These are phyloP conservation scores for Fusarium poae DNA, from an alignment of 2,329 filamentous ascomycete genomes.

Conservation along the genomic window DNA sequence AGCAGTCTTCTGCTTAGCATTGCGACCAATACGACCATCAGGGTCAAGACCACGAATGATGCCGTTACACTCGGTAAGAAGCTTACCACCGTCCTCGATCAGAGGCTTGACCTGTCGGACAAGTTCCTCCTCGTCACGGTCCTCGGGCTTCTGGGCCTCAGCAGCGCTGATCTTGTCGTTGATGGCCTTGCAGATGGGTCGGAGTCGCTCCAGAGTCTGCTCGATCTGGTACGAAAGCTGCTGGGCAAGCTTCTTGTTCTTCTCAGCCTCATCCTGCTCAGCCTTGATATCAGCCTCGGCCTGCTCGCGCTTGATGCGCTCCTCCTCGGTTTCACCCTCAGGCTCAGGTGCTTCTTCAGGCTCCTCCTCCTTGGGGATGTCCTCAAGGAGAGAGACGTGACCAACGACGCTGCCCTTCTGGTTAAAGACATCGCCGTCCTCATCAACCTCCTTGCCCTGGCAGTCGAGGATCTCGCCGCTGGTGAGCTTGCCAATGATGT, in stretches of 20 bases:
- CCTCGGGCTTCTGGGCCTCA: constrained; percentile 84
- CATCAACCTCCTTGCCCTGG: constrained; percentile 76
- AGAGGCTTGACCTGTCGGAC: constrained; percentile 89
- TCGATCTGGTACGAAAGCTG: constrained; percentile 80
- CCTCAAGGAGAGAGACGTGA: constrained; percentile 75
- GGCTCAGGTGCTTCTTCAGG: constrained; percentile 55
- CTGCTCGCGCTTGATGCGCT: constrained; percentile 52
- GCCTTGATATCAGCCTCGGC: constrained; percentile 60
- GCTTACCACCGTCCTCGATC: constrained; percentile 85
- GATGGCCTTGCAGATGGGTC: constrained; percentile 88
- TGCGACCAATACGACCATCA: constrained; percentile 84
- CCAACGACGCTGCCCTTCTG: constrained; percentile 75
- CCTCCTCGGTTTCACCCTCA: constrained; percentile 64
- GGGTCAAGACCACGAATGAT: constrained; percentile 89
- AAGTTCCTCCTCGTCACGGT: constrained; percentile 89
- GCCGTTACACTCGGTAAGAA: constrained; percentile 88
- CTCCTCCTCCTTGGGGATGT: constrained; percentile 58
- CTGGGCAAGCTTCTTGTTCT: constrained; percentile 81
- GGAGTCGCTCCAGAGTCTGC: constrained; percentile 84
- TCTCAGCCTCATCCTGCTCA: constrained; percentile 67
- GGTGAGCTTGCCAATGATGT: constrained; percentile 75
- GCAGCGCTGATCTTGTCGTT: constrained; percentile 84
- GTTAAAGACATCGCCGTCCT: constrained; percentile 78
- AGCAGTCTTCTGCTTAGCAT: constrained; percentile 84
- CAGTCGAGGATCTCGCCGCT: constrained; percentile 75